Conservation (phyloP, 176 grass and related monocot species). For the Carex scoparia region DNA sequence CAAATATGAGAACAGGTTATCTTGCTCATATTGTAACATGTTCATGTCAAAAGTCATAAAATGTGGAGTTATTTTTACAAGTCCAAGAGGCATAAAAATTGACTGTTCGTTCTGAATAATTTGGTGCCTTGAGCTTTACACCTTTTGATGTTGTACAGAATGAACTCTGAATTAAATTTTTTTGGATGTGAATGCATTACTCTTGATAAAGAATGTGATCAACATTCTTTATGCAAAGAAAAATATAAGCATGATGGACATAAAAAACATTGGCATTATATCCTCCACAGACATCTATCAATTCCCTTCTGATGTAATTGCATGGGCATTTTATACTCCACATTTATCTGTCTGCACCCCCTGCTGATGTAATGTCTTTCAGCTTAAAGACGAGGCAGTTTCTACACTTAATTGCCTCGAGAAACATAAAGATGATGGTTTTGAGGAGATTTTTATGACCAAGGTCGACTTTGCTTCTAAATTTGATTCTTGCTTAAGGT, state of each 20-base stretch:
- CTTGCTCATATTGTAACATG: not conserved
- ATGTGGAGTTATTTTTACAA: not conserved
- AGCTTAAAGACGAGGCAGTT: conserved; percentile 82
- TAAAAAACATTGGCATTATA: not conserved
- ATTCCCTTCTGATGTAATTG: not conserved
- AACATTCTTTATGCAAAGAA: not conserved
- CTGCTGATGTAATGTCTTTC: conserved; percentile 22
- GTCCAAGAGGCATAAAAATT: not conserved
- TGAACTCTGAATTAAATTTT: not conserved
- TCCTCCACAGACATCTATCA: not conserved
- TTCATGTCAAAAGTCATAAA: not conserved
- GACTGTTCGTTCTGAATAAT: not conserved
- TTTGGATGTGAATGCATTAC: not conserved
- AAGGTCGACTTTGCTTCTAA: conserved; percentile 86
- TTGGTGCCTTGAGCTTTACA: not conserved
- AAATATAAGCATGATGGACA: not conserved
- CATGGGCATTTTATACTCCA: not conserved
- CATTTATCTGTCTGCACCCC: conserved; percentile 13
- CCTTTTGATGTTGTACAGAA: not conserved
- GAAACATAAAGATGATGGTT: conserved; percentile 72
- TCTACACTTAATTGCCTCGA: conserved; percentile 59
- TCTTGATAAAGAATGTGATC: not conserved
- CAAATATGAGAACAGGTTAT: not conserved
- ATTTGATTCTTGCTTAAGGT: conserved; percentile 92
- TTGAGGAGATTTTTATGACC: conserved; percentile 92